Base-by-base conservation (phyloP, 306 rosid genomes). In the Psophocarpus tetragonolobus region DNA sequence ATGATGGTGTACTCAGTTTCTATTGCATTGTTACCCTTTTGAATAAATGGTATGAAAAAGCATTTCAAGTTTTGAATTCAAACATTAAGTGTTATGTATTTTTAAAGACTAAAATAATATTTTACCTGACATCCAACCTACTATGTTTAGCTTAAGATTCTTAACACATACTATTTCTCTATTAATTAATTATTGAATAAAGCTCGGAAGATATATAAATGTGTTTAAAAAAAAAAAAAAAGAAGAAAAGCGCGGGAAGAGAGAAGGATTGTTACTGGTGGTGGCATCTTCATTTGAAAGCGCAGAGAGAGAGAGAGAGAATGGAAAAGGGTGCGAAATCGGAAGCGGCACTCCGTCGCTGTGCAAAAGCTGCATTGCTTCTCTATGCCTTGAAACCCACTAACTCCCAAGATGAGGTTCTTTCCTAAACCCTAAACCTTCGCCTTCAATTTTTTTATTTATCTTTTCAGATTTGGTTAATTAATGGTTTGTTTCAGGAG, bases 331-430 rank as follows among this genome's bases (percentile, higher is more conserved):
- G 72, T 41, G 68, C 51, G 82, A 68, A 68, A 75, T 82, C 86
- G 39, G 77, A 18, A 69, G 54, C 29, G 4, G 80, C 62, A 24
- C 2, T 81, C 2, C 73, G 80, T 36, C 90, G 87, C 17, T 85
- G 91, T 73, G 89, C 91, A 10, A 91, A 88, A 76, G 94, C 88
- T 6, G 88, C 90, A 6, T 18, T 88, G 62, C 78, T 91, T 66
- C 87, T 89, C 42, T 79, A 80, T 10, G 20, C 78, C 23, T 79
- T 89, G 81, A 84, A 84, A 74, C 80, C 91, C 47, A 13, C 47
- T 68, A 14, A 76, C 68, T 30, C 32, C 51, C 64, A 27, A 47
- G 30, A 73, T 36, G 50, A 84, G 79, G 84, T 76, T 6, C 29
- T 33, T 29, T 6, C 15, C 20, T 50, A 5, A 47, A 47, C 33